Evolutionary conservation across 2,329 filamentous ascomycete species (phyloP), one percentile per base, ranked within the genome.

Genomic region (Trichoderma pleuroti): DNA sequence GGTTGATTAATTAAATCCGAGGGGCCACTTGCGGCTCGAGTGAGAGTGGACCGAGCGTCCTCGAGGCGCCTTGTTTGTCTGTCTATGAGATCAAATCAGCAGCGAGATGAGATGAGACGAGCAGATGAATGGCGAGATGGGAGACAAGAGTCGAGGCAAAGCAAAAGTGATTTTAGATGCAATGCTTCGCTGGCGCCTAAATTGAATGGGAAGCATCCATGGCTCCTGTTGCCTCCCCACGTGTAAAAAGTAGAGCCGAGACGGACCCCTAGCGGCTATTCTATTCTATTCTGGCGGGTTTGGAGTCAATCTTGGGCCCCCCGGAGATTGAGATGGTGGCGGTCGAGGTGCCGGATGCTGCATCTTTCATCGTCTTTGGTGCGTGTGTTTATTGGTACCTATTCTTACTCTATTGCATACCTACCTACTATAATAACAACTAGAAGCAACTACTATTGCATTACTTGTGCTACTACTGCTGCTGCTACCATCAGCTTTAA

Each of bases 201-300:
- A 68, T 68, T 68, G 61, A 61, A 68, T 68, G 36, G 32, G 34
- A 42, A 66, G 24, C 21, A 60, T 21, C 42, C 42, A 21, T 60
- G 3, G 26, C 3, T 28, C 26, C 34, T 28, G 12, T 14, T 24
- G 30, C 32, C 30, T 60, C 57, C 30, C 62, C 63, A 66, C 63
- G 63, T 66, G 63, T 28, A 24, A 26, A 4, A 26, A 21, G 24
- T 24, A 42, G 18, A 49, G 61, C 36, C 30, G 32, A 61, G 57
- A 42, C 3, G 6, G 39, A 64, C 30, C 14, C 18, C 46, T 26
- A 54, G 49, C 24, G 52, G 30, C 49, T 52, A 18, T 24, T 32
- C 21, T 52, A 18, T 24, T 32, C 21, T 24, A 39, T 36, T 24
- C n/a, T 52, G 46, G 46, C n/a, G 42, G 42, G 21, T 24, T 52